Evolutionary conservation across 208 protist species (phyloP).

Genomic region (Acanthamoeba culbertsoni): DNA sequence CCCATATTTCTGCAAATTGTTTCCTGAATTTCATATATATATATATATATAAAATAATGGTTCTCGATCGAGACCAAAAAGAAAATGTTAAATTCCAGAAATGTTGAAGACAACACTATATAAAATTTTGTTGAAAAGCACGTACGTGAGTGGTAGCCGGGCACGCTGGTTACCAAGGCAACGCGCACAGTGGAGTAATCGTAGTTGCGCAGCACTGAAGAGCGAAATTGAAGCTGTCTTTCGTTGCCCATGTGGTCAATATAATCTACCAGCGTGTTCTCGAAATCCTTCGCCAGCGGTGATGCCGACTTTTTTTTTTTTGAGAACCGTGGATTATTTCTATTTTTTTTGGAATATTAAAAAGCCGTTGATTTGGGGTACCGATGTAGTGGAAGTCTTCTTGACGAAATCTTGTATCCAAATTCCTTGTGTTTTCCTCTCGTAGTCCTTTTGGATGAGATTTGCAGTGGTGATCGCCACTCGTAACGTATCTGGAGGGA

Average conservation of each 20-base stretch:
- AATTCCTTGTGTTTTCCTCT: conserved; percentile 14
- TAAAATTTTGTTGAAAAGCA: background rate
- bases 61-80: too few relatives aligned
- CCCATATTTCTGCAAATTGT: background rate
- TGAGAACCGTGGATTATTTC: background rate
- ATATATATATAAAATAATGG: too few relatives aligned
- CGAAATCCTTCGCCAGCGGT: background rate
- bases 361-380: too few relatives aligned
- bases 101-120: background rate
- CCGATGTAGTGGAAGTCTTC: background rate
- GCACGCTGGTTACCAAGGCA: background rate
- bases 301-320: background rate
- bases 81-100: too few relatives aligned
- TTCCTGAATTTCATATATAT: too few relatives aligned
- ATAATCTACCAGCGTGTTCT: conserved; percentile 12
- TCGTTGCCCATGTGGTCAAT: conserved; percentile 11
- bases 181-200: conserved; percentile 4
- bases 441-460: conserved; percentile 41
- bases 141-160: background rate
- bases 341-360: background rate
- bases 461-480: conserved; percentile 50
- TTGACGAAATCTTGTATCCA: conserved; percentile 21
- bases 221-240: background rate
- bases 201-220: background rate
- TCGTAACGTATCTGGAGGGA: background rate